A percentile compares a stretch with the other conserved stretches of the same genome.
These are phyloP conservation scores for Aureobasidium mangrovei DNA, from an alignment of 2,329 filamentous ascomycete species.

Conservation along the genomic window DNA sequence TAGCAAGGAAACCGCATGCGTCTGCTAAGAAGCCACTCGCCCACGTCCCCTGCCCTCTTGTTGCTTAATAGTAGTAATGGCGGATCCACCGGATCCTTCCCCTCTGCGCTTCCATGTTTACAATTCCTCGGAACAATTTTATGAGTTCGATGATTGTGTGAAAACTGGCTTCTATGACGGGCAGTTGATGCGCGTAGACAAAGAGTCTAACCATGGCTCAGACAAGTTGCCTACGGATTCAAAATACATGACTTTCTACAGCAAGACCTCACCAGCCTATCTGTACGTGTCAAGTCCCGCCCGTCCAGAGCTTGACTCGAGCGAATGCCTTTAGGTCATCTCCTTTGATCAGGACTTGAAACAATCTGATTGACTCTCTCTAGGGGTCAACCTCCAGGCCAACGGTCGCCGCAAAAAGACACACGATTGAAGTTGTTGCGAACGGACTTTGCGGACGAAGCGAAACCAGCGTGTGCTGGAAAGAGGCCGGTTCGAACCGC, in stretches of 20 bases:
- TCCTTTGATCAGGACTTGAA: background rate
- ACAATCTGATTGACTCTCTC: conserved; percentile 9
- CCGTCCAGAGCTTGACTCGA: conserved; percentile 9
- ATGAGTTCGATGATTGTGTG: background rate
- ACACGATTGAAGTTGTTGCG: background rate
- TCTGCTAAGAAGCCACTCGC: conserved; percentile 8
- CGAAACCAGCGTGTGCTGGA: background rate
- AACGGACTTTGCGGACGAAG: background rate
- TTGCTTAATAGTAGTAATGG: conserved; percentile 3
- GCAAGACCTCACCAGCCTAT: background rate
- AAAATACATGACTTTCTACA: conserved; percentile 5
- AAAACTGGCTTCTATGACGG: background rate
- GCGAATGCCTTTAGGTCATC: background rate
- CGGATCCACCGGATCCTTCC: conserved; percentile 5
- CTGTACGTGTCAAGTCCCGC: conserved; percentile 11
- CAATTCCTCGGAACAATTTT: conserved; percentile 5
- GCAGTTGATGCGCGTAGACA: background rate
- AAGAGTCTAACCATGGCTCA: background rate
- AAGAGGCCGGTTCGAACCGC: background rate
- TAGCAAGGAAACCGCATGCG: background rate
- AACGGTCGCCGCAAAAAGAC: background rate
- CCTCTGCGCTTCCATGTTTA: background rate
- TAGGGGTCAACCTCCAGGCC: background rate
- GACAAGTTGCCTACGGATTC: background rate
- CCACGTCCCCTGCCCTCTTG: background rate